Evolutionary conservation across 208 protist species (phyloP), one percentile per base, ranked within the genome.

Genomic region (Acanthamoeba healyi): DNA sequence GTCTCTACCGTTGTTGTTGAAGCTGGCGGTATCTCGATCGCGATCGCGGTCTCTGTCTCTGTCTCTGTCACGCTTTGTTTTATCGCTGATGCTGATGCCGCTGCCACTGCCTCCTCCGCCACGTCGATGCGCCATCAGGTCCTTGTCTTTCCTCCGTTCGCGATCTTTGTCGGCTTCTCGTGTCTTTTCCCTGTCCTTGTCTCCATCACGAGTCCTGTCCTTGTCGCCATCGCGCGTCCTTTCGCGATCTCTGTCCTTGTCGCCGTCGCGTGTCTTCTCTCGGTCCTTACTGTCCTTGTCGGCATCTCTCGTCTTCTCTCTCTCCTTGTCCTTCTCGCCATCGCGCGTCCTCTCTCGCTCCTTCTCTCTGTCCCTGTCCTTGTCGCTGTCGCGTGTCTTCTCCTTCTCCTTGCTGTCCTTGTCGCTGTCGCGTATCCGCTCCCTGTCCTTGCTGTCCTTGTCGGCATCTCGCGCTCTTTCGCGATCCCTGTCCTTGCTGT

Each of bases 291-390:
- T 32, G 15, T 44, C 26, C 15, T 79, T 81, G 6, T 81, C 38
- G 5, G 5, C 26, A 7, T 49, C 72, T 9, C n/a, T n/a, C n/a
- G n/a, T 24, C 29, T 24, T 72, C n/a, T 72, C 63, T 63, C 24
- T 7, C n/a, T 77, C 36, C 24, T 34, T 77, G 4, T 38, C 44
- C 44, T 49, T 49, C 15, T 29, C 22, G 36, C 24, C 74, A 7
- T 81, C 36, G 72, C 72, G 9, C 12, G 12, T 19, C 22, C 36
- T 81, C 72, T 81, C 72, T 19, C 22, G 7, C 38, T 88, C 54
- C 49, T 26, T 88, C 4, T 63, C 54, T 15, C 81, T 90, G 54
- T 90, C 58, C 36, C 17, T 61, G 54, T 70, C 74, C 74, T 36
- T 56, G 42, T 81, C 74, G 6, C 74, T 82, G 15, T 82, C 72